Evolutionary conservation across 805 yeast species (phyloP).

Genomic region (Candida methanosorbosa): DNA sequence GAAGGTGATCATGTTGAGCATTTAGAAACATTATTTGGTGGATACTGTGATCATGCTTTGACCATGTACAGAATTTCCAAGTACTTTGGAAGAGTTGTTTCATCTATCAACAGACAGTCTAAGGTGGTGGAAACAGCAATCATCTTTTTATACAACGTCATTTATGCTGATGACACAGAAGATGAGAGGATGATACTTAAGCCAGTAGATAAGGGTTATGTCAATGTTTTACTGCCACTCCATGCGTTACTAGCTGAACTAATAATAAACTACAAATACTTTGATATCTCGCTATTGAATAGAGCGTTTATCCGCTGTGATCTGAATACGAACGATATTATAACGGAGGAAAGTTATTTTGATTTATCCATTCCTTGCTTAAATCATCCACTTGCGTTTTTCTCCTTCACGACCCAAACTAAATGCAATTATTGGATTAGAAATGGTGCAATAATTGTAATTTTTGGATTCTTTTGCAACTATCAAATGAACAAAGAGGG

Average conservation of each 20-base stretch:
- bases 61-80: conserved; percentile 15
- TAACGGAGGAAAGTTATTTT: too few species aligned
- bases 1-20: conserved; percentile 61
- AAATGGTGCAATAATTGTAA: conserved; percentile 51
- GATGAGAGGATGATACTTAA: too few species aligned
- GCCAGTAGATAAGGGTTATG: too few species aligned
- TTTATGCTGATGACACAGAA: too few species aligned
- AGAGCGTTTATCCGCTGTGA: too few species aligned
- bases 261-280: conserved; percentile 25
- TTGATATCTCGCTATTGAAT: too few species aligned
- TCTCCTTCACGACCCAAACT: conserved; percentile 55
- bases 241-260: conserved; percentile 45
- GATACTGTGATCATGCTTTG: conserved; percentile 33
- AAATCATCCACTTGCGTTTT: too few species aligned
- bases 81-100: conserved; percentile 17
- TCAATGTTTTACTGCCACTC: conserved; percentile 52
- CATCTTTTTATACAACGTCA: conserved; percentile 4
- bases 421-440: conserved; percentile 65
- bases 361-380: too few species aligned
- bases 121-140: conserved; percentile 25
- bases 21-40: conserved; percentile 41
- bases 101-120: conserved; percentile 10
- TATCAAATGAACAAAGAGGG: too few species aligned
- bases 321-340: too few species aligned
- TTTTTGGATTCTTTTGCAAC: too few species aligned